A percentile compares a stretch with the other conserved stretches of the same genome.
Evolutionary conservation across 805 yeast species (phyloP).

Genomic region (Suhomyces prunicola): DNA sequence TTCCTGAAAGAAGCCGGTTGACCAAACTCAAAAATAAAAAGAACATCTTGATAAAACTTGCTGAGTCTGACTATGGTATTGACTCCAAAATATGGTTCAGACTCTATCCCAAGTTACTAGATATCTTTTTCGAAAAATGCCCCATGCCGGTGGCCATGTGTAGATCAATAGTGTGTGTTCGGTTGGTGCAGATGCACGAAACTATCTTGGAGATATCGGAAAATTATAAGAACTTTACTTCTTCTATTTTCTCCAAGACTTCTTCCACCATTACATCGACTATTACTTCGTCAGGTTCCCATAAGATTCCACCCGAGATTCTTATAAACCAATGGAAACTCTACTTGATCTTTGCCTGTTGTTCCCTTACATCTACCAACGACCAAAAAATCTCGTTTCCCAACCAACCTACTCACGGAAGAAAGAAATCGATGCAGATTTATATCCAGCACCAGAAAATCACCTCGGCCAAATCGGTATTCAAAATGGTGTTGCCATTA

Average conservation of each 20-base stretch:
- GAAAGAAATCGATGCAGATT: conserved; percentile 76
- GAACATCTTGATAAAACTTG: conserved; percentile 69
- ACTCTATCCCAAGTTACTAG: conserved; percentile 72
- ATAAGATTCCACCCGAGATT: conserved; percentile 56
- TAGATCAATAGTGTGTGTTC: conserved; percentile 82
- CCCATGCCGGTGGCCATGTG: conserved; percentile 94
- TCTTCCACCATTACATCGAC: conserved; percentile 4
- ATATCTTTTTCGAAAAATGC: conserved; percentile 69
- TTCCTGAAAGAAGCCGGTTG: conserved; percentile 76
- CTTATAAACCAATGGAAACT: conserved; percentile 85
- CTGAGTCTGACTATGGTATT: conserved; percentile 90
- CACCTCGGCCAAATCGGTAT: conserved; percentile 87
- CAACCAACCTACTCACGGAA: conserved; percentile 53
- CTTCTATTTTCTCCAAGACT: conserved; percentile 34
- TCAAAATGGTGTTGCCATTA: conserved; percentile 82
- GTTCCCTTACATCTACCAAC: conserved; percentile 83
- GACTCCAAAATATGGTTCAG: conserved; percentile 97
- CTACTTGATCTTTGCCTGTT: conserved; percentile 85
- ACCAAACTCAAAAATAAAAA: conserved; percentile 60
- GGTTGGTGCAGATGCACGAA: conserved; percentile 83
- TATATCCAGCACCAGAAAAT: conserved; percentile 88
- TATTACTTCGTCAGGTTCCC: background rate
- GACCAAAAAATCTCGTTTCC: conserved; percentile 71
- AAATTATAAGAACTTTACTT: conserved; percentile 33
- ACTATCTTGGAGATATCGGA: conserved; percentile 56